Evolutionary conservation across 805 yeast genomes (phyloP), one percentile per base, ranked within the genome.

Genomic region (Cyberlindnera bimundalis): DNA sequence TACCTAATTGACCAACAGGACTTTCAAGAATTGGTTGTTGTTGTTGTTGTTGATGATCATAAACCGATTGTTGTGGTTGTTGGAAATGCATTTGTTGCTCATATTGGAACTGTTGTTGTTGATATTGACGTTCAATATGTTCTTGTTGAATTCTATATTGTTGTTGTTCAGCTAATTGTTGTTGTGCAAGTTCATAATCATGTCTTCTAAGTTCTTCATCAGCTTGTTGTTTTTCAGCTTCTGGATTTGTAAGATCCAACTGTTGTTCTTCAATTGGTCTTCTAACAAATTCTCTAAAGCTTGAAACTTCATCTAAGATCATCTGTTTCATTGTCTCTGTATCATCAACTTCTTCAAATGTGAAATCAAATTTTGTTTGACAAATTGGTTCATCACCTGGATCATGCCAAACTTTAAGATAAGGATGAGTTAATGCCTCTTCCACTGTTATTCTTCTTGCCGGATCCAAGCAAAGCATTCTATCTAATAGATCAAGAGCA

Each of bases 311-410:
- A 25, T 85, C 81, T 30, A 85, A 64, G 29, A 90, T 85, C 79
- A 88, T 78, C 50, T 76, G 70, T 53, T 76, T 80, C 85, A 90
- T 82, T 10, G 74, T 66, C 11, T 76, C 83, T 58, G 87, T 71
- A 49, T 88, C 96, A 50, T 86, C 87, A 14, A 82, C 83, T 13
- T 76, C 81, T 67, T 90, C 97, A 61, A 90, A 90, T 6, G 50
- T 41, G 60, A 90, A 90, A 57, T 90, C 96, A 60, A 90, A 90
- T 53, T 84, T 84, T 2, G 76, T 71, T 33, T 78, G 76, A 60
- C 96, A 88, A 35, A 74, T 81, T 7, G 90, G 90, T 64, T 93
- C 98, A 59, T 93, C 98, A 23, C 76, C 74, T 6, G 96, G 93
- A 62, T 89, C 96, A 59, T 88, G 97, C 90, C 96, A 93, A 24